A percentile compares a stretch with the other conserved stretches of the same genome.
phyloP scores from a whole-genome alignment of 352 stramenopile species.

The Elongisporangium anandrum region DNA sequence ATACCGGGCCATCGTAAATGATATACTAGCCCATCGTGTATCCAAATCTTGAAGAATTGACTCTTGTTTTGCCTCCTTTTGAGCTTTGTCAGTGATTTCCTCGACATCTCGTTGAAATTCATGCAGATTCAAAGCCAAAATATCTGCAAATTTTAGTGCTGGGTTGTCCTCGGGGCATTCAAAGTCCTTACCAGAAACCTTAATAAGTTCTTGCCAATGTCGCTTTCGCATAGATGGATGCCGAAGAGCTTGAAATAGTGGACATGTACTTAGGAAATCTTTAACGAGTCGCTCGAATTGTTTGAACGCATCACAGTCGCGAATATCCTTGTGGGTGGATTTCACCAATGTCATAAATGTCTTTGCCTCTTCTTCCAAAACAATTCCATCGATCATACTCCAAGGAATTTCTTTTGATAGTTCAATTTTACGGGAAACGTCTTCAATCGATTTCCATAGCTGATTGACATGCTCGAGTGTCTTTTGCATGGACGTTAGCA shows the following conservation, averaged over 20 bases:
- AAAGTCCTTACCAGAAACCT: slow-evolving; percentile 48
- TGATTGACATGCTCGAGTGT: slow-evolving; percentile 74
- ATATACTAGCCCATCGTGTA: slow-evolving; percentile 60
- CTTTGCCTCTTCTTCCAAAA: slow-evolving; percentile 94
- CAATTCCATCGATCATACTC: slow-evolving; percentile 87
- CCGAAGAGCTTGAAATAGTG: slow-evolving; percentile 71
- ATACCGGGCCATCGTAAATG: slow-evolving; percentile 83
- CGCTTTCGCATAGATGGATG: slow-evolving; percentile 71
- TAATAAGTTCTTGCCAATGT: slow-evolving; percentile 70
- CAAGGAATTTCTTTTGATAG: slow-evolving; percentile 88
- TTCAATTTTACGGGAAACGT: slow-evolving; percentile 88
- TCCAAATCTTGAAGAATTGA: slow-evolving; percentile 76
- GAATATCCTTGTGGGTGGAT: slow-evolving; percentile 80
- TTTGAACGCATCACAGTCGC: slow-evolving; percentile 90
- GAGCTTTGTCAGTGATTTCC: slow-evolving; percentile 88
- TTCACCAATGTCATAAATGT: slow-evolving; percentile 85
- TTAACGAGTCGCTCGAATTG: slow-evolving; percentile 75
- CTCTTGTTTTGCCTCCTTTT: slow-evolving; percentile 92
- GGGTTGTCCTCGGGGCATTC: slow-evolving; percentile 68
- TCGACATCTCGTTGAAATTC: slow-evolving; percentile 80
- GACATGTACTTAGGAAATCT: slow-evolving; percentile 75
- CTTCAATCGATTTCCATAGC: slow-evolving; percentile 85
- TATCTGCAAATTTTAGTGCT: slow-evolving; percentile 66
- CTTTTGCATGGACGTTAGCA: slow-evolving; percentile 68
- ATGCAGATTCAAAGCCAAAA: slow-evolving; percentile 83